phyloP scores from a whole-genome alignment of 1,284 basidiomycete species.

The Ganoderma lucidum region DNA sequence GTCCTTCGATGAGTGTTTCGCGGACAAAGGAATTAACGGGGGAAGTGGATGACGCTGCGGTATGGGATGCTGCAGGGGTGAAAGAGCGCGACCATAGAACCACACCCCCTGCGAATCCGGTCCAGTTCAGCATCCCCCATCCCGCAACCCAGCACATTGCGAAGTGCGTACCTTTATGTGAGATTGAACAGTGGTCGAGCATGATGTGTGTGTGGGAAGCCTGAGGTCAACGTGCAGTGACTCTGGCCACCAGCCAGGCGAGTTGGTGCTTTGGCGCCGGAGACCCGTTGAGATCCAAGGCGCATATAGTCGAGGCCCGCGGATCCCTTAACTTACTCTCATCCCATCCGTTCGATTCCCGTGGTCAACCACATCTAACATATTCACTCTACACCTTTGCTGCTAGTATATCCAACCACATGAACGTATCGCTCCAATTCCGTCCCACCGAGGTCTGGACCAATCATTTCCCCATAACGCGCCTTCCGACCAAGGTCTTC shows the following conservation, averaged over 20 bases:
- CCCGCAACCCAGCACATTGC: background rate
- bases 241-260: background rate
- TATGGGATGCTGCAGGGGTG: constrained; percentile 81
- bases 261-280: background rate
- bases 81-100: constrained; percentile 94
- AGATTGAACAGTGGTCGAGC: constrained; percentile 92
- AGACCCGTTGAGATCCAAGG: constrained; percentile 12
- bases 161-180: constrained; percentile 75
- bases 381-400: background rate
- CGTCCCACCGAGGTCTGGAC: constrained; percentile 24
- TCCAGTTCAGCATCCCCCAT: constrained; percentile 7
- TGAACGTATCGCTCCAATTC: background rate
- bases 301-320: constrained; percentile 9
- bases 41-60: constrained; percentile 80
- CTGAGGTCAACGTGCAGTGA: background rate
- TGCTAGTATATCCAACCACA: background rate
- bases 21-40: constrained; percentile 92
- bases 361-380: background rate
- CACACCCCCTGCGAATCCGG: constrained; percentile 72
- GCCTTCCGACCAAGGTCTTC: constrained; percentile 23
- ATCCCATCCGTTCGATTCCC: background rate
- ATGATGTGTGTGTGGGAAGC: constrained; percentile 47
- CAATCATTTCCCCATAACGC: constrained; percentile 33
- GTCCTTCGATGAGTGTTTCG: constrained; percentile 89
- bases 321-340: constrained; percentile 4